Evolutionary conservation across 2,329 filamentous ascomycete genomes (phyloP), one percentile per base, ranked within the genome.

Genomic region (Byssochlamys sp.): DNA sequence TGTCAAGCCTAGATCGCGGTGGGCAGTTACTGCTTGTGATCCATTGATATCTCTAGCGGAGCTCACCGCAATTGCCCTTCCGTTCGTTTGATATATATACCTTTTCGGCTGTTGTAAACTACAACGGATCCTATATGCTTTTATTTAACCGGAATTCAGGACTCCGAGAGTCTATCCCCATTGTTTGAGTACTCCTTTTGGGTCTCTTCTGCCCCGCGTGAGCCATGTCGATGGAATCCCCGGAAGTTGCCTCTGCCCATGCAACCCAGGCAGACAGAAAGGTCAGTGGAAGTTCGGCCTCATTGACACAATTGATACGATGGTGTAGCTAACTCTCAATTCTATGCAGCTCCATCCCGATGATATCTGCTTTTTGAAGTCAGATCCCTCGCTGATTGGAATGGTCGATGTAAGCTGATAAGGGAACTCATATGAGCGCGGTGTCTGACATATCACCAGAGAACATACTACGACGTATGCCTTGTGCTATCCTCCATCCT

Each of bases 281-380:
- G 54, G 54, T 55, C 25, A 51, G 39, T 26, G 25, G n/a, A 27
- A 27, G 11, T 25, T 4, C 9, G 24, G 14, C 24, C 11, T 19
- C 2, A 49, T 27, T n/a, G 27, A 27, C 39, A 33, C 12, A 25
- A 50, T 27, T n/a, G 27, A 27, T 45, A 33, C 7, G 45, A 50
- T 2, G 45, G 24, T 27, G 24, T 9, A 27, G 27, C 27, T 50
- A 10, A 29, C 24, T 51, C 31, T 25, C 26, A 26, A 35, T 35
- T 28, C 24, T 48, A 24, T 54, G 14, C 33, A 64, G 65, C 62
- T 67, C 54, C 57, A 66, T 39, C 28, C 55, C 12, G 57, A 62
- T 10, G 64, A 67, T 59, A 48, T 55, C 14, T 67, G 65, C 49
- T 55, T 52, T 53, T 54, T 66, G 9, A 66, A 62, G 48, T 60